phyloP scores from a whole-genome alignment of 1,139 yeast species.

The Pichia sp. region DNA sequence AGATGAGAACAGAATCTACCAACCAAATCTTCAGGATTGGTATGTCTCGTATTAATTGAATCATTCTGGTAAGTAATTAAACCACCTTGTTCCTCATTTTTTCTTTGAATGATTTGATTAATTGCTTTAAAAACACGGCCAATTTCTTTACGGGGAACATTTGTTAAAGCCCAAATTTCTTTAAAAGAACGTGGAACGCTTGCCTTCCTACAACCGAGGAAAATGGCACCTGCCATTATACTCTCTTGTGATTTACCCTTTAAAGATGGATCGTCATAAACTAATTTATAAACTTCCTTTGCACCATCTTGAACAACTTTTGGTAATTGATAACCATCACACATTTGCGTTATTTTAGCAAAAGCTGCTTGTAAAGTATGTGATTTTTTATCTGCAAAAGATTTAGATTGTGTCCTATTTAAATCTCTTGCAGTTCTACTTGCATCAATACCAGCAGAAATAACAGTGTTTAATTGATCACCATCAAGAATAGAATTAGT shows the following conservation, averaged over 20 bases:
- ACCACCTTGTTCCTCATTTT: constrained; percentile 39
- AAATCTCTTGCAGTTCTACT: constrained; percentile 77
- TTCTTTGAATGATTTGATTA: constrained; percentile 67
- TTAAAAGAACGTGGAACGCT: constrained; percentile 92
- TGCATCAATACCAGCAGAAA: constrained; percentile 78
- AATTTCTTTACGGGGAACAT: constrained; percentile 90
- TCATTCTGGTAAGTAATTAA: constrained; percentile 37
- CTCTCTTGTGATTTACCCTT: constrained; percentile 92
- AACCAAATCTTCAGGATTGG: constrained; percentile 90
- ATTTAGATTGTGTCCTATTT: constrained; percentile 81
- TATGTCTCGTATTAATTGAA: constrained; percentile 76
- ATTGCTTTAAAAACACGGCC: constrained; percentile 83
- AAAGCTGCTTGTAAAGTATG: constrained; percentile 85
- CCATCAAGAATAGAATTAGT: constrained; percentile 92
- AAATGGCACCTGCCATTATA: constrained; percentile 94
- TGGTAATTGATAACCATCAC: constrained; percentile 94
- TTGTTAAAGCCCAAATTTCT: constrained; percentile 93
- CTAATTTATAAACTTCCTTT: constrained; percentile 89
- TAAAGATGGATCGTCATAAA: constrained; percentile 79
- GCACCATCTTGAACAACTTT: constrained; percentile 96
- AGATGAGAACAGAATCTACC: constrained; percentile 94
- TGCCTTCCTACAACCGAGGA: constrained; percentile 92
- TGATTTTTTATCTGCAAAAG: constrained; percentile 81
- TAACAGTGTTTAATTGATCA: constrained; percentile 87
- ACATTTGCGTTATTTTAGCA: constrained; percentile 88